Conservation (phyloP, 257 asterid species). For the Ocimum tenuiflorum region DNA sequence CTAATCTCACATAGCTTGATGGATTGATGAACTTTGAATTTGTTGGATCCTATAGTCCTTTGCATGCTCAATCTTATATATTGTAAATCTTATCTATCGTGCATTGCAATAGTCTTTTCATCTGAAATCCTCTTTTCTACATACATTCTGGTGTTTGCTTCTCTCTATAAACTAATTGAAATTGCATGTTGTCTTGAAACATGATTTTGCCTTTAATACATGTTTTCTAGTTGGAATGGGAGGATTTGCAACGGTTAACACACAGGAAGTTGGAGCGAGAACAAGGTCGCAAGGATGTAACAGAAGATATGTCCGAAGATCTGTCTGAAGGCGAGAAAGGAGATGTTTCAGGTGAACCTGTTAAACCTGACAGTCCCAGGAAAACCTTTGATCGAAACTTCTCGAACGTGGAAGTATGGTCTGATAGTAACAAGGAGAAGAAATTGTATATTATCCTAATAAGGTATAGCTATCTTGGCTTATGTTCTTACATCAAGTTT, state of each 20-base stretch:
- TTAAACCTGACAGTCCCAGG: constrained; percentile 18
- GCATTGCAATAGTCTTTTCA: no score
- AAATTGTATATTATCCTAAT: constrained; percentile 57
- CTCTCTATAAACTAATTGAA: neutral
- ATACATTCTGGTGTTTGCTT: neutral
- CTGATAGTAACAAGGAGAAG: constrained; percentile 41
- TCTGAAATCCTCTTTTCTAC: neutral
- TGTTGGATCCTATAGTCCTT: no score
- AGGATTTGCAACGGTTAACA: constrained; percentile 41
- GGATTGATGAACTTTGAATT: no score
- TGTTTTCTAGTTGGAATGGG: constrained; percentile 52
- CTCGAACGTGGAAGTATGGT: constrained; percentile 78
- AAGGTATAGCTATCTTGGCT: constrained; percentile 33
- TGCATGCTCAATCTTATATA: no score
- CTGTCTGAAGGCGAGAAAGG: constrained; percentile 61
- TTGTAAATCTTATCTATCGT: no score
- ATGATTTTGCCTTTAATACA: neutral
- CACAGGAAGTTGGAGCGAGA: constrained; percentile 40
- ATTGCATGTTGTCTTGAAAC: neutral
- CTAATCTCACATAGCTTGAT: no score
- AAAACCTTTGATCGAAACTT: constrained; percentile 39
- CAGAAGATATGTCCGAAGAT: constrained; percentile 63
- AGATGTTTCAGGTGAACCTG: constrained; percentile 28
- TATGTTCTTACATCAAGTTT: neutral
- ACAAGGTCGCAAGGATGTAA: constrained; percentile 47